Evolutionary conservation across 1,139 yeast genomes (phyloP), one percentile per base, ranked within the genome.

Genomic region (Blastobotrys malaysiensis): DNA sequence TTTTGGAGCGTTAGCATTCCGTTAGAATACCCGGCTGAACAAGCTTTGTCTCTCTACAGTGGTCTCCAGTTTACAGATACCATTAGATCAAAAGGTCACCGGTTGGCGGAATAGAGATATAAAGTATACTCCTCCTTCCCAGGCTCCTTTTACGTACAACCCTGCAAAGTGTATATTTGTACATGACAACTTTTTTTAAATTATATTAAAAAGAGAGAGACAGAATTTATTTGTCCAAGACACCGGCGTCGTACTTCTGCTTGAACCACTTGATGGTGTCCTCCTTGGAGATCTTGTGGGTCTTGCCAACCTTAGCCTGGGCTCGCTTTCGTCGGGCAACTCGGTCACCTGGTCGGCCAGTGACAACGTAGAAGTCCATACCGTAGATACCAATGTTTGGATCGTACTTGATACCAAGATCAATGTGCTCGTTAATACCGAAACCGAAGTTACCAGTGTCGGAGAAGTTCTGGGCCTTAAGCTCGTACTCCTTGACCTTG

Each of bases 381-480:
- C 99, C 99, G 93, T 93, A 95, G 78, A 93, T 93, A 79, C 99
- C 99, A 74, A 93, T 95, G 76, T 88, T 84, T 79, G 99, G 99
- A 80, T 95, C 99, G 83, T 93, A 93, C 84, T 95, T 95, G 88
- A 93, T 93, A 85, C 99, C 99, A 79, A 93, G 86, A 79, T 93
- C 99, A 74, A 93, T 93, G 86, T 93, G 99, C 84, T 93, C 99
- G 72, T 88, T 89, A 76, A 93, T 84, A 87, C 99, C 99, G 86
- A 93, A 93, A 83, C 99, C 99, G 74, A 93, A 93, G 97, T 93
- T 95, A 81, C 99, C 99, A 74, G 98, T 91, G 70, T 83, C 89
- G 72, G 97, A 89, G 84, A 93, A 93, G 95, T 93, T 93, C 78
- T 79, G 88, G 76, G 80, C 80, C 76, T 80, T 85, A 77, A 93